Evolutionary conservation across 768 basidiomycete genomes (phyloP).

Genomic region (Pleurotus platypus): DNA sequence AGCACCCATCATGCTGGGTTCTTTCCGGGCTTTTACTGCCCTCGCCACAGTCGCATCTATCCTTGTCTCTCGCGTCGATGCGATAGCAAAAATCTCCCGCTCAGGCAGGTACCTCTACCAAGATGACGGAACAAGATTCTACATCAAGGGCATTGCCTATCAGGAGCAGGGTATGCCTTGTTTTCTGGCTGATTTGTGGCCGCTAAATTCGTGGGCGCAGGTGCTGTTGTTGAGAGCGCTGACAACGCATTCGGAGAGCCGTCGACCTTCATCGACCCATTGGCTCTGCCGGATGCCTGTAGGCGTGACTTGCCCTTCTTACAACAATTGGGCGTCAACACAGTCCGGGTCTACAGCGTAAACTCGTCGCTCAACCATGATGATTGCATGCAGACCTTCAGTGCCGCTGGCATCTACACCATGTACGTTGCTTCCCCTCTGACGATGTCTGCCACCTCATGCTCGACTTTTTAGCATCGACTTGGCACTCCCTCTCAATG

Average conservation of each 20-base stretch:
- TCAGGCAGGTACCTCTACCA: conserved; percentile 80
- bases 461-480: conserved; percentile 58
- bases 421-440: conserved; percentile 51
- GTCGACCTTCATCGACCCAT: conserved; percentile 75
- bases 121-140: conserved; percentile 73
- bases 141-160: conserved; percentile 85
- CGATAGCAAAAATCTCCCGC: conserved; percentile 66
- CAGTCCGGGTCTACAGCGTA: conserved; percentile 85
- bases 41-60: conserved; percentile 36
- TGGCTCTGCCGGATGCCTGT: conserved; percentile 66
- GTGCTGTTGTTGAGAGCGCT: conserved; percentile 37
- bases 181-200: not conserved
- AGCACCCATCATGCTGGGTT: conserved; percentile 16
- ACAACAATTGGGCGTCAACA: conserved; percentile 72
- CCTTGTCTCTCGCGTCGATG: conserved; percentile 50
- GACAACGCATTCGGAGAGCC: conserved; percentile 70
- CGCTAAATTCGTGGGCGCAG: conserved; percentile 18
- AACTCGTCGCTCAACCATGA: conserved; percentile 83
- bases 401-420: conserved; percentile 80
- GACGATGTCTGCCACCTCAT: conserved; percentile 8
- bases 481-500: conserved; percentile 79
- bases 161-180: conserved; percentile 64
- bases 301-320: conserved; percentile 77
- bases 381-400: conserved; percentile 76
- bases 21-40: conserved; percentile 18